Conservation (phyloP, 768 basidiomycete species). For the Aureoboletus auriporus region DNA sequence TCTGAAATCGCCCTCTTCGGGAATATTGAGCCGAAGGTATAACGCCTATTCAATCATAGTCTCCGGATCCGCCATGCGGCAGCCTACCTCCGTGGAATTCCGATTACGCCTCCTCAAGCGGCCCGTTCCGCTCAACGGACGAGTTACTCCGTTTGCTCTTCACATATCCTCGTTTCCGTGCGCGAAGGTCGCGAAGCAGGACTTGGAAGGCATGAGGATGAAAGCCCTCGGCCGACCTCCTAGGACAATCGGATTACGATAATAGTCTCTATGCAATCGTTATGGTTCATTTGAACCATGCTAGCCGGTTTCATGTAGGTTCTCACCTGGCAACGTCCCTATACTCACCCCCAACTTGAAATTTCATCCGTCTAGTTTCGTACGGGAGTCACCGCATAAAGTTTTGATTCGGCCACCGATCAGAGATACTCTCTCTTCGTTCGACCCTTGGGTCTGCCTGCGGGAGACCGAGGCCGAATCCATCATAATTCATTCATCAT, state of each 20-base stretch:
- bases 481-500: no score
- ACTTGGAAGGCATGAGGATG: constrained; percentile 17
- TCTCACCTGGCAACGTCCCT: constrained; percentile 9
- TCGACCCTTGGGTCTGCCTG: no score
- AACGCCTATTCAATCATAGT: background rate
- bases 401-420: background rate
- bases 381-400: background rate
- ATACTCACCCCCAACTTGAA: background rate
- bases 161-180: constrained; percentile 17
- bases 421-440: no score
- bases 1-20: background rate
- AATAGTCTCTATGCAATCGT: constrained; percentile 1
- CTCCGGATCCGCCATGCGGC: background rate
- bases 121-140: constrained; percentile 7
- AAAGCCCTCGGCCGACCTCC: constrained; percentile 3
- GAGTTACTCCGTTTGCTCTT: constrained; percentile 11
- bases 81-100: constrained; percentile 21
- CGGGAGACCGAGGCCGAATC: no score
- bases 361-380: constrained; percentile 8
- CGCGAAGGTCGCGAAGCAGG: constrained; percentile 18
- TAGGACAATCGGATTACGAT: constrained; percentile 1
- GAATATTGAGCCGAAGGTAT: background rate
- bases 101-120: constrained; percentile 11
- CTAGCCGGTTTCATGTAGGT: no score
- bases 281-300: no score